These are phyloP conservation scores for Trametes punicea DNA, from an alignment of 768 basidiomycete species.

Conservation along the genomic window DNA sequence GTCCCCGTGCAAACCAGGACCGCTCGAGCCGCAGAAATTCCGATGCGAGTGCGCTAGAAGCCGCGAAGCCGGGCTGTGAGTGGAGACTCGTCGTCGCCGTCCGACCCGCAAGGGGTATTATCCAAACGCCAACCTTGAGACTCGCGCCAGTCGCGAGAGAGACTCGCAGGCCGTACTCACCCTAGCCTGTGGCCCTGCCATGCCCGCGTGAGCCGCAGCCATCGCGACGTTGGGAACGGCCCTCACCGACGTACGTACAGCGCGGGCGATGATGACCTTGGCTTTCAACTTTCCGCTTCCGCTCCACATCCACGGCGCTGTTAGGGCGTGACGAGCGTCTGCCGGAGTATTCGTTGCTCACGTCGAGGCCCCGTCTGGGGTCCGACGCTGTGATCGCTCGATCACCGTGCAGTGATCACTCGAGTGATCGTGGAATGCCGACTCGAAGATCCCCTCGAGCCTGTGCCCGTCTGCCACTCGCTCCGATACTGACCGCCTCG, in stretches of 20 bases:
- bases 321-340: background rate
- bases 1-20: background rate
- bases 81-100: conserved; percentile 10
- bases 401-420: conserved; percentile 7
- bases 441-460: conserved; percentile 1
- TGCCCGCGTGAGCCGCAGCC: background rate
- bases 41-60: conserved; percentile 16
- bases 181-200: background rate
- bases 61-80: conserved; percentile 1
- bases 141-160: background rate
- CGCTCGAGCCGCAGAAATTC: conserved; percentile 14
- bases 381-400: conserved; percentile 11
- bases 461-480: background rate
- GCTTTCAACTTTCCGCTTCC: background rate
- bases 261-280: background rate
- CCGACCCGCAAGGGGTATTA: conserved; percentile 8
- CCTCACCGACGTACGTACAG: background rate
- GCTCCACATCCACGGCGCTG: background rate
- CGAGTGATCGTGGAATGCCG: conserved; percentile 11
- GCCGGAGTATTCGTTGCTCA: background rate
- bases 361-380: background rate
- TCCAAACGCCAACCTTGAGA: conserved; percentile 6
- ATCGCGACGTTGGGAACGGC: conserved; percentile 8
- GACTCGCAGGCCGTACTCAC: background rate
- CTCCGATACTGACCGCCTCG: background rate